Conservation (phyloP, 768 basidiomycete species). For the Tulasnella sp. region DNA sequence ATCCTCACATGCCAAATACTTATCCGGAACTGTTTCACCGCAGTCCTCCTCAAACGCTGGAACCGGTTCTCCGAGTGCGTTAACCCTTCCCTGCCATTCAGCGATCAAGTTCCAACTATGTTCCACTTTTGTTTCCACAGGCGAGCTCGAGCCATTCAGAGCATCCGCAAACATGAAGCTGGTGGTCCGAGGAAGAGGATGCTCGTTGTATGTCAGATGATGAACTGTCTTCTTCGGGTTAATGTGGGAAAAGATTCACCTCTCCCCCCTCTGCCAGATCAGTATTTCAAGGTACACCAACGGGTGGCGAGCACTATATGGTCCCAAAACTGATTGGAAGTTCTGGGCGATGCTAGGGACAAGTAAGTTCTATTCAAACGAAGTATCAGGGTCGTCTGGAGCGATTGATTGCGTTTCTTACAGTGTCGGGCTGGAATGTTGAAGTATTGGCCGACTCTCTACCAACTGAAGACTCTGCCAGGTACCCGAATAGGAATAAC, state of each 20-base stretch:
- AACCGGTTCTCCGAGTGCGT: not conserved
- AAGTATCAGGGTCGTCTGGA: not conserved
- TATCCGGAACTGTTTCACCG: not conserved
- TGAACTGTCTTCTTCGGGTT: too few relatives aligned
- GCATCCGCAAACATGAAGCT: not conserved
- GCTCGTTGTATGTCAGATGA: not conserved
- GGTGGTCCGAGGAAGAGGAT: not conserved
- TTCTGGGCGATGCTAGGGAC: not conserved
- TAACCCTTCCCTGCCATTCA: not conserved
- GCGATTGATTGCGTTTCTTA: not conserved
- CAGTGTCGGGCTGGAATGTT: not conserved
- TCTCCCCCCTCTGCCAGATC: not conserved
- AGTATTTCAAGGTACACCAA: not conserved
- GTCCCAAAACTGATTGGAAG: not conserved
- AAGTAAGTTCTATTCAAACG: not conserved
- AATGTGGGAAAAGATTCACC: too few relatives aligned
- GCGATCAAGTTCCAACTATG: not conserved
- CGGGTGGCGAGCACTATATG: not conserved
- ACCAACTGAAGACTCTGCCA: not conserved
- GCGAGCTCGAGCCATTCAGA: not conserved
- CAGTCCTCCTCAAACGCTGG: not conserved
- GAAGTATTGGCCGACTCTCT: not conserved
- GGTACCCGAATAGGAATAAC: not conserved
- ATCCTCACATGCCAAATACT: not conserved
- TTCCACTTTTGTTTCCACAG: not conserved